phyloP scores from a whole-genome alignment of 2,329 filamentous ascomycete genomes.

The Penicillium sumatraense region DNA sequence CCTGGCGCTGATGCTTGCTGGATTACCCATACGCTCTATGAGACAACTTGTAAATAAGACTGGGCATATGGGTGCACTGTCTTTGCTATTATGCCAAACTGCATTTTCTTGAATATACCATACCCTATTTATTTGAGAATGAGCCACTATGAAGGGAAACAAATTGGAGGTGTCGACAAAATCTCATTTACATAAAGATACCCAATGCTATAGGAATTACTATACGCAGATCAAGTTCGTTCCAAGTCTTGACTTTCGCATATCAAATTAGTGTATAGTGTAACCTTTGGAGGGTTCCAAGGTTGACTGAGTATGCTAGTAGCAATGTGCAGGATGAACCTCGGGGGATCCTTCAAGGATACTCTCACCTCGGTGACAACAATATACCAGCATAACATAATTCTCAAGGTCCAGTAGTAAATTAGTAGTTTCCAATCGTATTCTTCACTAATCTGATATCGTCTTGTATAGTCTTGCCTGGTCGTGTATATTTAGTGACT shows the following conservation, averaged over 20 bases:
- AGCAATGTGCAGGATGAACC: too few species aligned
- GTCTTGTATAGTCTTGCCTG: too few species aligned
- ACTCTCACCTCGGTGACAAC: too few species aligned
- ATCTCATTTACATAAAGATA: background rate
- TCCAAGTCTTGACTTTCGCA: too few species aligned
- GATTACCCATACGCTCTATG: background rate
- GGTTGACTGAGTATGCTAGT: background rate
- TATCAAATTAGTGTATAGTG: too few species aligned
- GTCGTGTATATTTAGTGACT: too few species aligned
- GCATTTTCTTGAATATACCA: background rate
- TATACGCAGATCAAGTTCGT: background rate
- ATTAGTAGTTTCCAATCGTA: too few species aligned
- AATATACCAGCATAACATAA: too few species aligned
- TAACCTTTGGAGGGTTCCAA: too few species aligned
- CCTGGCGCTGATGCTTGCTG: background rate
- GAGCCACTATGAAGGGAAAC: background rate
- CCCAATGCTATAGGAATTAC: background rate
- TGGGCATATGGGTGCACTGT: background rate
- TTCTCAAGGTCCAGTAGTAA: too few species aligned
- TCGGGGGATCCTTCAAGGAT: too few species aligned
- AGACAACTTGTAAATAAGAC: conserved; percentile 6
- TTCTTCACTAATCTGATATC: too few species aligned
- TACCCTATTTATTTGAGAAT: background rate
- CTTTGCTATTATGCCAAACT: background rate
- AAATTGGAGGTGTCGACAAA: background rate